phyloP scores from a whole-genome alignment of 108 stramenopile species.

The Mediolabrus comicus region DNA sequence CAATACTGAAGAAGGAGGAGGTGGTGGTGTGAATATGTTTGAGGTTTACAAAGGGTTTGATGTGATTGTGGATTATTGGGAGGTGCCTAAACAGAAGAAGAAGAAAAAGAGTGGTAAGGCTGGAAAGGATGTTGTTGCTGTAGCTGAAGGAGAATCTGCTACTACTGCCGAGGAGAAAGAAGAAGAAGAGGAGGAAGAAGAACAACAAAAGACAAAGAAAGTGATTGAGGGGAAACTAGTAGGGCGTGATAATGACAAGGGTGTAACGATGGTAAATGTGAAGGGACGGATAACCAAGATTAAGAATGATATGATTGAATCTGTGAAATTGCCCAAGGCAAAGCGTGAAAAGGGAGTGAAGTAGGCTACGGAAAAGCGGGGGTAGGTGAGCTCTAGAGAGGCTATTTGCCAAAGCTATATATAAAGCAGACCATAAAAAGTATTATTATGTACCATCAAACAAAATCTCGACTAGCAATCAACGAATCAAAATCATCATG shows the following conservation, averaged over 20 bases:
- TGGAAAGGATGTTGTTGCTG: neutral
- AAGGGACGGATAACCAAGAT: slow-evolving; percentile 76
- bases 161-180: slow-evolving; percentile 34
- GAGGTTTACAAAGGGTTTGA: slow-evolving; percentile 78
- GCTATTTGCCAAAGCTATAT: neutral
- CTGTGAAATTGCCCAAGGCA: slow-evolving; percentile 65
- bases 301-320: slow-evolving; percentile 55
- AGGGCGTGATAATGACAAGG: slow-evolving; percentile 53
- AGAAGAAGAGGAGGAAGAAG: slow-evolving; percentile 36
- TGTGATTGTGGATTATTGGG: slow-evolving; percentile 56
- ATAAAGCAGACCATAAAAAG: neutral
- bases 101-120: slow-evolving; percentile 21
- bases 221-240: slow-evolving; percentile 60
- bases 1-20: slow-evolving; percentile 43
- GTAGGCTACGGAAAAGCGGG: neutral
- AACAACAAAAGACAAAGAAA: slow-evolving; percentile 37
- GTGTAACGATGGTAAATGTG: slow-evolving; percentile 57
- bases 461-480: slow-evolving; percentile 17
- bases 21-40: slow-evolving; percentile 51
- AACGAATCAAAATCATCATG: slow-evolving; percentile 24
- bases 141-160: neutral
- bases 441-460: slow-evolving; percentile 2
- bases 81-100: slow-evolving; percentile 47
- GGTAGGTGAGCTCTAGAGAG: too few relatives aligned
- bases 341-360: slow-evolving; percentile 73